Evolutionary conservation across 2,329 filamentous ascomycete genomes (phyloP), one percentile per base, ranked within the genome.

Genomic region (Calonectria hongkongensis): DNA sequence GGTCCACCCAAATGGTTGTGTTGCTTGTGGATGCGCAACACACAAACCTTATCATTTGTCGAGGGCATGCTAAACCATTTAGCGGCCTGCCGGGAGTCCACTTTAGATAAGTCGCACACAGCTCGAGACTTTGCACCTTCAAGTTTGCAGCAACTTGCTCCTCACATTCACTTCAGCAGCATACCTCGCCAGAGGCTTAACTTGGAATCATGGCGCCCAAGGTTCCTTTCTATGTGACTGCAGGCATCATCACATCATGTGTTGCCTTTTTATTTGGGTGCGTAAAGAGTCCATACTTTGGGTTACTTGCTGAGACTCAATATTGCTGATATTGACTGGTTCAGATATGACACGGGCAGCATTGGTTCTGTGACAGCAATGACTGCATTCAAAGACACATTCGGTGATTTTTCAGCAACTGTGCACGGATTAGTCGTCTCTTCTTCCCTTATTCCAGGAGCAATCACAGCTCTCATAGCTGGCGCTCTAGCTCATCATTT

Each of bases 321-420:
- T 5, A 30, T 66, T 18, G 68, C 48, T 28, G 21, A 71, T 50
- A 10, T 18, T 0, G 12, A 10, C 13, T 0, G 12, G 2, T 1
- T 13, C 25, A 79, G 81, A 60, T 78, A 81, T 50, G 83, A 85
- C 47, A 84, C 90, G 0, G 89, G 90, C 12, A 88, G 86, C 30
- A 90, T 92, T 66, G 90, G 91, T 1, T 88, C 90, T 4, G 86
- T 92, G 0, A 92, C 90, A 0, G 86, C 87, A 3, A 92, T 92
- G 91, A 76, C 84, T 0, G 82, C 84, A 18, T 92, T 91, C 79
- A 83, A 82, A 12, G 69, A 81, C 2, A 84, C 85, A 4, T 89
- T 92, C 76, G 90, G 90, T 4, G 81, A 84, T 16, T 86, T 89
- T 54, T 89, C 88, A 1, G 84, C 90, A 0, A 88, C 88, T 0